Base-by-base conservation (phyloP, 208 protist genomes). In the Acanthamoeba divionensis region DNA sequence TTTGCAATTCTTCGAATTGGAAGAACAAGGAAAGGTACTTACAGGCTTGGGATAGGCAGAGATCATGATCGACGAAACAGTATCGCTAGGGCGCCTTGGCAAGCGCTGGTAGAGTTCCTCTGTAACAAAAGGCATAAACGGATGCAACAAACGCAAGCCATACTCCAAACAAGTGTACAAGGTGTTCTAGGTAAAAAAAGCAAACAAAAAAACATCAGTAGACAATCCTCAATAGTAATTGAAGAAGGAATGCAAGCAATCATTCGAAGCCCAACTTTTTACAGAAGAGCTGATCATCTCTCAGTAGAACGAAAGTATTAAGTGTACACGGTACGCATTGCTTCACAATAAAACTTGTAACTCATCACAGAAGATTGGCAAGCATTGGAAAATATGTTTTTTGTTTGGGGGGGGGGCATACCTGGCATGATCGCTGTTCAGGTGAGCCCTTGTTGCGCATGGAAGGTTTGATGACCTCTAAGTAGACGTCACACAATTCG, bases 71-170 rank as follows among this genome's bases (percentile, higher is more conserved):
- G 33, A 60, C 31, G 36, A 52, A 47, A 80, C 31, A n/a, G 7
- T 44, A 31, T 90, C 86, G 60, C 26, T n/a, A n/a, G 63, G 67
- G 15, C 87, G 50, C 6, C 91, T 18, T 63, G 95, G 94, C 93
- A 99, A 65, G 86, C 96, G 96, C 93, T 99, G 98, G 97, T 98
- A 99, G 15, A 99, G 91, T 93, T 99, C 98, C 96, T 99, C 99
- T 33, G 98, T 99, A 60, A 99, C 90, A 93, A 99, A 99, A 21
- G 99, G 99, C 98, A 99, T 99, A 94, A 99, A 98, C 26, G 99
- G 99, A 92, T 99, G 98, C 9, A 99, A 93, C 90, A 99, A 79
- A 80, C 97, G 96, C 7, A 92, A 65, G 21, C 91, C 96, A 54
- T 90, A 90, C 91, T 99, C 97, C 12, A 99, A 93, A 29, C 96